Percentiles rank a stretch among this genome's conserved stretches.
phyloP scores from a whole-genome alignment of 2,329 filamentous ascomycete genomes.

The Colletotrichum trifolii region DNA sequence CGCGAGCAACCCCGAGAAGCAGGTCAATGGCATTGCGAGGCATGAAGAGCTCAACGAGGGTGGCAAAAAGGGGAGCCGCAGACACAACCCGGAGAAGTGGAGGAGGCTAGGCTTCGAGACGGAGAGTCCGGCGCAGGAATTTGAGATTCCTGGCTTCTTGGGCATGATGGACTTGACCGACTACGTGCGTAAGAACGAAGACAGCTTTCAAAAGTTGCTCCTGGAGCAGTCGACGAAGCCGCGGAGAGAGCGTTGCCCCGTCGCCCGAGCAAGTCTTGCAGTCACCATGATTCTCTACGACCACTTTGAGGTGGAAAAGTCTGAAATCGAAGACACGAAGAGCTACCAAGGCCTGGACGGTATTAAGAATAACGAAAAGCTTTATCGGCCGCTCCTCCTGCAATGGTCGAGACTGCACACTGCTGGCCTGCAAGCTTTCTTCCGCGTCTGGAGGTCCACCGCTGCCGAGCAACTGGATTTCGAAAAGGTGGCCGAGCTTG shows the following conservation, averaged over 20 bases:
- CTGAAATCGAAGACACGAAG: slow-evolving; percentile 81
- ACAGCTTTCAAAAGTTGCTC: slow-evolving; percentile 90
- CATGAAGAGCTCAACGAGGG: slow-evolving; percentile 50
- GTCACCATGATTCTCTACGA: slow-evolving; percentile 92
- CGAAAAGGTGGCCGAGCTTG: slow-evolving; percentile 90
- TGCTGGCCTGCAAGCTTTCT: slow-evolving; percentile 85
- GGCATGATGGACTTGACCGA: slow-evolving; percentile 98
- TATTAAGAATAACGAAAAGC: slow-evolving; percentile 81
- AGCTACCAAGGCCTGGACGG: slow-evolving; percentile 80
- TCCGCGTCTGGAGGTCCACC: slow-evolving; percentile 92
- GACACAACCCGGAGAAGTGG: slow-evolving; percentile 93
- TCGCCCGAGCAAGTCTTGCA: slow-evolving; percentile 86
- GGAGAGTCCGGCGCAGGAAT: slow-evolving; percentile 88
- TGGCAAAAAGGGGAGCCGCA: slow-evolving; percentile 70
- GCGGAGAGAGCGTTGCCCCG: slow-evolving; percentile 79
- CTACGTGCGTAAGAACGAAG: slow-evolving; percentile 91
- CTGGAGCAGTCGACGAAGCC: slow-evolving; percentile 86
- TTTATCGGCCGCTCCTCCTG: slow-evolving; percentile 87
- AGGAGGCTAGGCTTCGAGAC: slow-evolving; percentile 89
- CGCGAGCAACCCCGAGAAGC: slow-evolving; percentile 78
- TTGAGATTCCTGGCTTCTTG: slow-evolving; percentile 85
- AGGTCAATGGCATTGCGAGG: slow-evolving; percentile 51
- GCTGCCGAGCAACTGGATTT: slow-evolving; percentile 89
- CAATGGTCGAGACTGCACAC: slow-evolving; percentile 95
- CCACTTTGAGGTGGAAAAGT: slow-evolving; percentile 92